phyloP scores from a whole-genome alignment of 2,329 filamentous ascomycete species.

The Bipolaris bicolor region DNA sequence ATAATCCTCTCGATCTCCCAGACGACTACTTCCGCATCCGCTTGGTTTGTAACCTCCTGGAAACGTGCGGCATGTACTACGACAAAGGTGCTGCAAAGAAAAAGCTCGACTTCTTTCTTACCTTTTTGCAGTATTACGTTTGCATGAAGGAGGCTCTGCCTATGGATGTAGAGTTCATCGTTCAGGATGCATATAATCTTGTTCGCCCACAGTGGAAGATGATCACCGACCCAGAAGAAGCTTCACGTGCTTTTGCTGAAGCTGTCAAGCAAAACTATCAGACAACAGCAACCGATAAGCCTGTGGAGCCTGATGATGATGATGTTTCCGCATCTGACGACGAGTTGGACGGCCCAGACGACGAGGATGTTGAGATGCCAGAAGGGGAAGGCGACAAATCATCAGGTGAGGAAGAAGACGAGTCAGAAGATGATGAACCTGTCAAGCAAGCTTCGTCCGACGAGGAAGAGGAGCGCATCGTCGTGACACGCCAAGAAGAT shows the following conservation, averaged over 20 bases:
- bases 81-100: conserved; percentile 92
- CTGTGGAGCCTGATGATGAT: conserved; percentile 72
- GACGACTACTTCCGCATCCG: conserved; percentile 98
- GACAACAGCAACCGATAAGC: conserved; percentile 72
- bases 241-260: conserved; percentile 80
- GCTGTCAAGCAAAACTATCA: conserved; percentile 92
- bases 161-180: conserved; percentile 96
- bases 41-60: conserved; percentile 83
- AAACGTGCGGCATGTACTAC: conserved; percentile 96
- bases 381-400: conserved; percentile 62
- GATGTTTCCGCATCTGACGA: conserved; percentile 79
- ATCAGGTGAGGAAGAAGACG: conserved; percentile 62
- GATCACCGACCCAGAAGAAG: conserved; percentile 79
- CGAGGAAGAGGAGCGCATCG: conserved; percentile 82
- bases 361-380: conserved; percentile 49
- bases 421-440: conserved; percentile 54
- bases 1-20: conserved; percentile 81
- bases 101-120: conserved; percentile 96
- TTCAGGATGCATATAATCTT: conserved; percentile 87
- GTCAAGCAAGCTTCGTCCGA: conserved; percentile 65
- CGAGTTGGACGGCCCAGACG: conserved; percentile 60
- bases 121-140: conserved; percentile 97
- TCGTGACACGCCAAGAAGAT: conserved; percentile 90
- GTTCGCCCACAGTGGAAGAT: conserved; percentile 94
- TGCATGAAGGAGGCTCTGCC: conserved; percentile 86